phyloP scores from a whole-genome alignment of 73 alveolate genomes.

The Symbiodinium natans region DNA sequence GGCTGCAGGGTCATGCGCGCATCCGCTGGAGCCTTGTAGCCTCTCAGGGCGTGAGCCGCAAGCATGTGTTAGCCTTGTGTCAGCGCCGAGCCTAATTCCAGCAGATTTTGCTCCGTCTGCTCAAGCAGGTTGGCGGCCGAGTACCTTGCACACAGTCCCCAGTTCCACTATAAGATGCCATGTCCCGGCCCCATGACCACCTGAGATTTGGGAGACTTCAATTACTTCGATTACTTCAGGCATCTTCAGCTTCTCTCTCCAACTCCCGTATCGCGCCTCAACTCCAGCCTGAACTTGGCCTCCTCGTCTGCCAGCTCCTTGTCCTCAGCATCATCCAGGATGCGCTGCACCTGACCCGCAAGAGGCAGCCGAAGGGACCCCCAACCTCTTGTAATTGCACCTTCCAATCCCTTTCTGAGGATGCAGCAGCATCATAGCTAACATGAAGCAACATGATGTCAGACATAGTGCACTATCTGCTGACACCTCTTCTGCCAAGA shows the following conservation, averaged over 20 bases:
- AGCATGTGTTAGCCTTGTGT: not conserved
- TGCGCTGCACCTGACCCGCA: conserved; percentile 45
- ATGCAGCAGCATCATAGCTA: too few relatives aligned
- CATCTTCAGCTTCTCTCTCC: too few relatives aligned
- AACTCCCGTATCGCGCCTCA: too few relatives aligned
- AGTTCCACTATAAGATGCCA: too few relatives aligned
- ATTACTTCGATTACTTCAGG: too few relatives aligned
- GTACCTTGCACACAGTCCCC: conserved; percentile 10
- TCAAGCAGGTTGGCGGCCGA: conserved; percentile 48
- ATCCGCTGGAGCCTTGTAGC: conserved; percentile 91
- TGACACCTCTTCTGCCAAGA: too few relatives aligned
- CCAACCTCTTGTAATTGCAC: too few relatives aligned
- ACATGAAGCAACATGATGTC: too few relatives aligned
- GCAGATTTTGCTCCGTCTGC: conserved; percentile 65
- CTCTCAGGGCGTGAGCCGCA: not conserved
- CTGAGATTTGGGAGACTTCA: too few relatives aligned
- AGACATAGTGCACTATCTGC: too few relatives aligned
- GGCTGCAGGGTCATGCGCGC: conserved; percentile 64
- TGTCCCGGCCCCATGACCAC: too few relatives aligned
- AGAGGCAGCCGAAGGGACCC: not conserved
- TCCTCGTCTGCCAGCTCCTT: conserved; percentile 62
- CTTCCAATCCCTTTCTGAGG: too few relatives aligned
- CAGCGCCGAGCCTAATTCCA: conserved; percentile 31
- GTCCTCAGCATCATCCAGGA: conserved; percentile 71
- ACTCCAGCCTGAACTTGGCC: conserved; percentile 72